Evolutionary conservation across 176 grass and related monocot species (phyloP).

Genomic region (Oryza meyeriana): DNA sequence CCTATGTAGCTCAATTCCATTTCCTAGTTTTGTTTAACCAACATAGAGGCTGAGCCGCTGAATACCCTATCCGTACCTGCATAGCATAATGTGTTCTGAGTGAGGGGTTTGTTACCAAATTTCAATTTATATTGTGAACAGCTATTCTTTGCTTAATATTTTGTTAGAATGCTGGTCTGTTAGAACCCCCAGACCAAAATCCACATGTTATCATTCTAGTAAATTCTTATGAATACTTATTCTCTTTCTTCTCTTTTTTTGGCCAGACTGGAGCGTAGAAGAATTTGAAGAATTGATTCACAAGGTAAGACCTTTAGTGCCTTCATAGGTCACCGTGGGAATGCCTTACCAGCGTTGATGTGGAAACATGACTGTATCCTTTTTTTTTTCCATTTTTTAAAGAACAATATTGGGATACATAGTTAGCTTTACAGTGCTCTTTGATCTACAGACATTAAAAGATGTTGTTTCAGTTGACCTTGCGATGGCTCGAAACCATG

Average conservation of each 20-base stretch:
- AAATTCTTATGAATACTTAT: slow-evolving; percentile 25
- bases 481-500: slow-evolving; percentile 47
- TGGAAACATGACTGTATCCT: neutral
- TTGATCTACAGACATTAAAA: slow-evolving; percentile 58
- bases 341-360: neutral
- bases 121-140: neutral
- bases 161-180: slow-evolving; percentile 25
- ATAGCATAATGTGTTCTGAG: neutral
- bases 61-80: neutral
- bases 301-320: slow-evolving; percentile 47
- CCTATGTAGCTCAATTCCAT: neutral
- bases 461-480: slow-evolving; percentile 81
- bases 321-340: neutral
- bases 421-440: slow-evolving; percentile 8
- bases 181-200: slow-evolving; percentile 5
- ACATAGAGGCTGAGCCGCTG: neutral
- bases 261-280: slow-evolving; percentile 62
- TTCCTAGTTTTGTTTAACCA: neutral
- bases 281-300: slow-evolving; percentile 73
- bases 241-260: slow-evolving; percentile 34
- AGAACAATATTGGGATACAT: neutral
- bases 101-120: neutral
- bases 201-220: neutral
- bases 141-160: slow-evolving; percentile 2
- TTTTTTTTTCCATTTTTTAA: neutral